Percentiles rank a stretch among this genome's conserved stretches.
phyloP scores from a whole-genome alignment of 2,329 filamentous ascomycete genomes.

The Botryotinia narcissicola region DNA sequence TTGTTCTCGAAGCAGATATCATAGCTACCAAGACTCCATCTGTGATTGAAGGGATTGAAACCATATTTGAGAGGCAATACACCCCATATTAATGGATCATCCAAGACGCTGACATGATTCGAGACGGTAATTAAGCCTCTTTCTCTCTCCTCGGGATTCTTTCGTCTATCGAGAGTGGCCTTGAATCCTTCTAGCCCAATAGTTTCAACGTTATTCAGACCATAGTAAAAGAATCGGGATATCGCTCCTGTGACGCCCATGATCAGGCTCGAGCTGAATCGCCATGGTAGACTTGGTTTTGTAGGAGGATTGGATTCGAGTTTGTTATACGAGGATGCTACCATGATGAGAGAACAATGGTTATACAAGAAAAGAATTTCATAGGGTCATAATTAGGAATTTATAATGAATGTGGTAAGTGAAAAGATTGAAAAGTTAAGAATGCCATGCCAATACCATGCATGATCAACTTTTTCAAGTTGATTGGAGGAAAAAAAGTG shows the following conservation, averaged over 20 bases:
- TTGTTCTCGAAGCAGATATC: slow-evolving; percentile 92
- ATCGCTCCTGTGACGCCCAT: slow-evolving; percentile 72
- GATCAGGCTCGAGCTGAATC: slow-evolving; percentile 67
- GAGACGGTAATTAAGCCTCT: slow-evolving; percentile 85
- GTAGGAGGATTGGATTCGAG: slow-evolving; percentile 23
- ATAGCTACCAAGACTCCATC: slow-evolving; percentile 89
- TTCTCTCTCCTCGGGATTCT: slow-evolving; percentile 62
- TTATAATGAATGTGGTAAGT: slow-evolving; percentile 1
- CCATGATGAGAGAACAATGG: slow-evolving; percentile 4
- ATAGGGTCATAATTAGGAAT: not conserved
- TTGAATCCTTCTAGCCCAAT: slow-evolving; percentile 75
- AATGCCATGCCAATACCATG: not conserved
- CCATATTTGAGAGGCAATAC: slow-evolving; percentile 73
- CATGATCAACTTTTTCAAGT: not conserved
- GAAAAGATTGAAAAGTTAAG: not conserved
- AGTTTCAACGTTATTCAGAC: slow-evolving; percentile 71
- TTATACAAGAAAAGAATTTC: not conserved
- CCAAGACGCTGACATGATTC: slow-evolving; percentile 84
- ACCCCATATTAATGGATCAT: slow-evolving; percentile 94
- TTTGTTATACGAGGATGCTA: slow-evolving; percentile 19
- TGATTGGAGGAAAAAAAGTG: slow-evolving; percentile 8
- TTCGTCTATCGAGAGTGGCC: slow-evolving; percentile 69
- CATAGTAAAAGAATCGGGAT: slow-evolving; percentile 72
- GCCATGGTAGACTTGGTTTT: slow-evolving; percentile 57
- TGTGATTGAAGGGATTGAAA: slow-evolving; percentile 69